Percentiles rank a stretch among this genome's conserved stretches.
Conservation (phyloP, 2,329 filamentous ascomycete species). For the Seiridium cupressi region DNA sequence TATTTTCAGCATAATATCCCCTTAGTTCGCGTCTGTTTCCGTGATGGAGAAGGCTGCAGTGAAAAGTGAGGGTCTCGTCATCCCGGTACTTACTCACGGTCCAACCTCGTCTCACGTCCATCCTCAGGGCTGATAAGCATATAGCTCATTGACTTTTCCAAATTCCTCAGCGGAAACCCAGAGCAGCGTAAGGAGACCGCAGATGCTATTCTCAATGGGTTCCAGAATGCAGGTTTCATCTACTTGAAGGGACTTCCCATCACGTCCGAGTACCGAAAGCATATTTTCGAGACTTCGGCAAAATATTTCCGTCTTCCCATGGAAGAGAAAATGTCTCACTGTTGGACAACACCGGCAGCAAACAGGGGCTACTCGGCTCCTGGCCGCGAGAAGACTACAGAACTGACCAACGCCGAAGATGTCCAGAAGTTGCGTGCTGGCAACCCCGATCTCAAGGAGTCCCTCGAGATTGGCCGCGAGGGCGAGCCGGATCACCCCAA, state of each 20-base stretch:
- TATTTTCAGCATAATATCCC: too few relatives aligned
- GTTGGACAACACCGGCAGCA: slow-evolving; percentile 70
- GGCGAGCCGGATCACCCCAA: slow-evolving; percentile 64
- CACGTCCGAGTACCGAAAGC: slow-evolving; percentile 51
- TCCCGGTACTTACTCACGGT: slow-evolving; percentile 40
- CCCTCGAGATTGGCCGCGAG: slow-evolving; percentile 63
- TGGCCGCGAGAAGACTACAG: slow-evolving; percentile 70
- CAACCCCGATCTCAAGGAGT: slow-evolving; percentile 66
- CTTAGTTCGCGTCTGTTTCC: background rate
- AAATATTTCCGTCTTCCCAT: slow-evolving; percentile 67
- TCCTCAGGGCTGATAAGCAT: background rate
- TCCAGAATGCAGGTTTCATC: slow-evolving; percentile 85
- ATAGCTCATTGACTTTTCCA: slow-evolving; percentile 76
- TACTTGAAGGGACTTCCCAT: slow-evolving; percentile 83
- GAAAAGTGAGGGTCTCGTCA: slow-evolving; percentile 50
- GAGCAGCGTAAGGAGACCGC: slow-evolving; percentile 64
- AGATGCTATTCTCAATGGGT: slow-evolving; percentile 71
- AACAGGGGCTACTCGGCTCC: slow-evolving; percentile 73
- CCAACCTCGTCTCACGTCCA: background rate
- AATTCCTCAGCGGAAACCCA: slow-evolving; percentile 64
- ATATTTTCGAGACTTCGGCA: slow-evolving; percentile 66
- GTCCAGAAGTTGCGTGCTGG: slow-evolving; percentile 56
- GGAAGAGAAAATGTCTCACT: slow-evolving; percentile 61
- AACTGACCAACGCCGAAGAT: slow-evolving; percentile 50
- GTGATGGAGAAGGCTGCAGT: slow-evolving; percentile 42